Percentiles rank a stretch among this genome's conserved stretches.
Conservation (phyloP, 176 grass and related monocot species). For the Sorghum bicolor region Sorghum_bicolor_NCBIv3 NC_012873.2:63190501-63191000, state of each 20-base stretch:
- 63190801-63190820: slow-evolving; percentile 56
- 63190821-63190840: slow-evolving; percentile 43
- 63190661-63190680: slow-evolving; percentile 1
- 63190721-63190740: slow-evolving; percentile 17
- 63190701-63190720: slow-evolving; percentile 24
- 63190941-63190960: not conserved
- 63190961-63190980: slow-evolving; percentile 14
- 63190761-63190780: slow-evolving; percentile 55
- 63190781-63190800: slow-evolving; percentile 55
- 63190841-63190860: slow-evolving; percentile 44
- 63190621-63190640: slow-evolving; percentile 48
- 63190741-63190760: slow-evolving; percentile 48
- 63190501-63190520: slow-evolving; percentile 58
- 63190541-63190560: slow-evolving; percentile 49
- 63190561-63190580: slow-evolving; percentile 64
- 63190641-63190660: slow-evolving; percentile 58
- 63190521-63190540: slow-evolving; percentile 44
- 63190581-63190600: slow-evolving; percentile 46
- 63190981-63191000: not conserved
- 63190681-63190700: not conserved
- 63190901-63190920: slow-evolving; percentile 28
- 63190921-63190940: slow-evolving; percentile 6
- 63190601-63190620: slow-evolving; percentile 57
- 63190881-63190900: slow-evolving; percentile 47
- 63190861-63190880: slow-evolving; percentile 20